Percentiles rank a stretch among this genome's conserved stretches.
Conservation (phyloP, 225 moss, liverwort and hornwort genomes). For the Neckera pumila region DNA sequence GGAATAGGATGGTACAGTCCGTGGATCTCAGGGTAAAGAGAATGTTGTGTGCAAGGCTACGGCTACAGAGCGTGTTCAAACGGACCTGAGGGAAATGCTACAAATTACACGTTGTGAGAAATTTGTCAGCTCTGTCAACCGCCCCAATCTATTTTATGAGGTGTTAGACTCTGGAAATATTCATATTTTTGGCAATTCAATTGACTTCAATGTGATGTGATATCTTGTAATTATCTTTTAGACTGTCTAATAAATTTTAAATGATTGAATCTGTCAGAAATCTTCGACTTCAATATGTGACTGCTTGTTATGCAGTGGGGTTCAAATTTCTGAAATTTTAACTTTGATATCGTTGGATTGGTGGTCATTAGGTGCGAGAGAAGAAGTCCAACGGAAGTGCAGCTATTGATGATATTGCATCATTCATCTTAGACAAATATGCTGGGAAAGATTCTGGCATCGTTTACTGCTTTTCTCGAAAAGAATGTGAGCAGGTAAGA, state of each 20-base stretch:
- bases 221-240: not conserved
- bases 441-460: conserved; percentile 83
- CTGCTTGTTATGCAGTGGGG: not conserved
- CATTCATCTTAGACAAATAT: conserved; percentile 72
- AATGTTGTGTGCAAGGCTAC: conserved; percentile 69
- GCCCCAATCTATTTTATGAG: conserved; percentile 94
- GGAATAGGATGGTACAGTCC: not conserved
- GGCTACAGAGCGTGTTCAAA: conserved; percentile 93
- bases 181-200: not conserved
- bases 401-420: conserved; percentile 87
- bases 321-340: not conserved
- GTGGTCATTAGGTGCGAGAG: conserved; percentile 55
- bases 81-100: conserved; percentile 86
- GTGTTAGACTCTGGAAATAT: conserved; percentile 11
- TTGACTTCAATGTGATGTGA: not conserved
- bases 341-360: conserved; percentile 1
- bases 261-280: not conserved
- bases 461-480: conserved; percentile 91
- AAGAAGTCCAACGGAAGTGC: conserved; percentile 82
- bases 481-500: conserved; percentile 90
- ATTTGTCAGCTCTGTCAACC: conserved; percentile 91
- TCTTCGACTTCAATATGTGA: not conserved
- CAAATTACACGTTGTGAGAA: conserved; percentile 78
- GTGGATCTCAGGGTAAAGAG: conserved; percentile 17
- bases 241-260: not conserved